These are phyloP conservation scores for Pichia sp. DNA, from an alignment of 1,139 yeast species.

Conservation along the genomic window DNA sequence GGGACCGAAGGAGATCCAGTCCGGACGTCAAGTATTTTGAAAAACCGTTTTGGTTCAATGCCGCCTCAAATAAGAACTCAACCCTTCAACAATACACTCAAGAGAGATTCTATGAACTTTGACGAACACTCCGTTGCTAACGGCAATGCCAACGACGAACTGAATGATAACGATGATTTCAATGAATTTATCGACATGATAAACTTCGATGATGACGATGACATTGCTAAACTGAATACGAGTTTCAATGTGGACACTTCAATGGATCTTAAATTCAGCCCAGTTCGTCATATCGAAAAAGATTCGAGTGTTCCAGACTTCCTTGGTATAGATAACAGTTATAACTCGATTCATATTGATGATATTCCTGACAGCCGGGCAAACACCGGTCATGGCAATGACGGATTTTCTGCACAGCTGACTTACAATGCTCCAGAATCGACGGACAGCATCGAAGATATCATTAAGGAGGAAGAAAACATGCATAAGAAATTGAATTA, in stretches of 20 bases:
- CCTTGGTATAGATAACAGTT: constrained; percentile 17
- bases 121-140: neutral
- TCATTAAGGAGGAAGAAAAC: constrained; percentile 17
- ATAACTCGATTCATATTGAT: constrained; percentile 12
- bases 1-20: constrained; percentile 6
- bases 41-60: constrained; percentile 1
- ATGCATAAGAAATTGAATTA: constrained; percentile 4
- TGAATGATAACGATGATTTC: constrained; percentile 30
- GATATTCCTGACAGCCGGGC: constrained; percentile 6
- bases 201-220: constrained; percentile 50
- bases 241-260: constrained; percentile 26
- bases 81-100: neutral
- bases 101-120: constrained; percentile 8
- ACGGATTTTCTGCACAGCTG: neutral
- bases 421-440: constrained; percentile 3
- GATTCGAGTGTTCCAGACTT: constrained; percentile 18
- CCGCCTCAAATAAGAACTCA: neutral
- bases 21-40: constrained; percentile 22
- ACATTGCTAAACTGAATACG: constrained; percentile 20
- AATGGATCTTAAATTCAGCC: constrained; percentile 18
- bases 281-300: constrained; percentile 8
- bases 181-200: constrained; percentile 64
- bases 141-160: neutral
- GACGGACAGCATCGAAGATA: constrained; percentile 16
- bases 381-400: neutral